Percentiles rank a stretch among this genome's conserved stretches.
Conservation (phyloP, 108 stramenopile genomes). For the Fragilaria radians region DNA sequence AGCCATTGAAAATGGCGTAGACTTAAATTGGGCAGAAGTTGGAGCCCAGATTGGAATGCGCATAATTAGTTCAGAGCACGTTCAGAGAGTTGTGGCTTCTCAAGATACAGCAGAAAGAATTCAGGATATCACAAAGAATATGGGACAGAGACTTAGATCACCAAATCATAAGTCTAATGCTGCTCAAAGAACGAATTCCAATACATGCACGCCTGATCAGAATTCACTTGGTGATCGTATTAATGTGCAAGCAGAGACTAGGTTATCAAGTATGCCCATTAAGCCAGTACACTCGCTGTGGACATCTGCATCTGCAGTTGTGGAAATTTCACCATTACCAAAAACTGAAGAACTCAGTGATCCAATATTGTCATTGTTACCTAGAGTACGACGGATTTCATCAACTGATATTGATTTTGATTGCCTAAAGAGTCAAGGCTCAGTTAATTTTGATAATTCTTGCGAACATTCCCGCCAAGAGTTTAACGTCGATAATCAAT, state of each 20-base stretch:
- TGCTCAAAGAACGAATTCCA: background rate
- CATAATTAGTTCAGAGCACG: constrained; percentile 54
- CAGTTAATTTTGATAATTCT: background rate
- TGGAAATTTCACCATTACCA: constrained; percentile 13
- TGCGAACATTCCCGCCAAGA: background rate
- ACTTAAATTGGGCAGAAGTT: constrained; percentile 68
- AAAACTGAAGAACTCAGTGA: constrained; percentile 3
- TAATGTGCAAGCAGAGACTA: background rate
- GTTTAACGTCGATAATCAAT: background rate
- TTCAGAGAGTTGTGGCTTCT: constrained; percentile 49
- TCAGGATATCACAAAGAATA: constrained; percentile 11
- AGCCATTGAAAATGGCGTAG: constrained; percentile 4
- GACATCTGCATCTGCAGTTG: constrained; percentile 44
- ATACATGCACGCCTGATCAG: background rate
- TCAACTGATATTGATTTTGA: background rate
- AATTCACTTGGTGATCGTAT: background rate
- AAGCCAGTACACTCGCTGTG: constrained; percentile 75
- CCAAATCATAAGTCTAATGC: background rate
- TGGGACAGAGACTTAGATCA: background rate
- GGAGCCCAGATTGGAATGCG: constrained; percentile 75
- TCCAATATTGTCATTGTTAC: background rate
- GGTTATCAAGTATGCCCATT: constrained; percentile 1
- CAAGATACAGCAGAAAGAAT: constrained; percentile 39
- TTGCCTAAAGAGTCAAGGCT: background rate
- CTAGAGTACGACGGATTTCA: constrained; percentile 7